Conservation (phyloP, 148 eudicot species). For the Rhododendron vialii region DNA sequence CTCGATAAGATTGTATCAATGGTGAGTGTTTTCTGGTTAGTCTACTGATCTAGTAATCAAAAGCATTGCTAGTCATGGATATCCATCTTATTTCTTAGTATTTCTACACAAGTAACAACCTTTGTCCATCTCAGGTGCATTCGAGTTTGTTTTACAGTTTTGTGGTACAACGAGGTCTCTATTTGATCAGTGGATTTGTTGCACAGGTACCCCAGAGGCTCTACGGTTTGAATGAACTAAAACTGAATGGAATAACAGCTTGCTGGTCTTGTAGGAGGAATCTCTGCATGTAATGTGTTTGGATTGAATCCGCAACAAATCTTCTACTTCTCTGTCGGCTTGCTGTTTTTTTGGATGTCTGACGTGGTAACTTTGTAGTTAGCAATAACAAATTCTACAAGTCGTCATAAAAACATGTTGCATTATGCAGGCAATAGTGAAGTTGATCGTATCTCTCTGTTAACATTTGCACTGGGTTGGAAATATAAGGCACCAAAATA, state of each 20-base stretch:
- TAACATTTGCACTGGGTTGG: not conserved
- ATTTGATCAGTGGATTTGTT: constrained; percentile 13
- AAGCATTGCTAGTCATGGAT: not conserved
- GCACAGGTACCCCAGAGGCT: constrained; percentile 94
- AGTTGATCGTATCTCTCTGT: not conserved
- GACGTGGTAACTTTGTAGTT: constrained; percentile 45
- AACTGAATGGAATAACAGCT: constrained; percentile 78
- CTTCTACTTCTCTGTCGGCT: constrained; percentile 54
- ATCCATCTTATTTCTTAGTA: not conserved
- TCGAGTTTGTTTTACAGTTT: not conserved
- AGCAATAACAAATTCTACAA: not conserved
- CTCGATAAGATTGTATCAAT: not conserved
- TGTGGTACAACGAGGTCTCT: not conserved
- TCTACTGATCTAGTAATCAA: not conserved
- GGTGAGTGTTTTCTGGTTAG: not conserved
- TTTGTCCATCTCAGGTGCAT: constrained; percentile 4
- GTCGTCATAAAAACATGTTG: not conserved
- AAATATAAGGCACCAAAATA: not conserved
- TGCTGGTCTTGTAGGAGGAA: constrained; percentile 60
- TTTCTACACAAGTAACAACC: not conserved
- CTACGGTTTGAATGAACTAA: constrained; percentile 80
- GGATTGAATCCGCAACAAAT: constrained; percentile 54
- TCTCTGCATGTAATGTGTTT: constrained; percentile 71
- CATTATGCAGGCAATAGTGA: not conserved
- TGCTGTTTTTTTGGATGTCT: constrained; percentile 63